Percentiles rank a stretch among this genome's conserved stretches.
Evolutionary conservation across 371 early-diverging fungal genomes (phyloP).

Genomic region (Conidiobolus incongruus): DNA sequence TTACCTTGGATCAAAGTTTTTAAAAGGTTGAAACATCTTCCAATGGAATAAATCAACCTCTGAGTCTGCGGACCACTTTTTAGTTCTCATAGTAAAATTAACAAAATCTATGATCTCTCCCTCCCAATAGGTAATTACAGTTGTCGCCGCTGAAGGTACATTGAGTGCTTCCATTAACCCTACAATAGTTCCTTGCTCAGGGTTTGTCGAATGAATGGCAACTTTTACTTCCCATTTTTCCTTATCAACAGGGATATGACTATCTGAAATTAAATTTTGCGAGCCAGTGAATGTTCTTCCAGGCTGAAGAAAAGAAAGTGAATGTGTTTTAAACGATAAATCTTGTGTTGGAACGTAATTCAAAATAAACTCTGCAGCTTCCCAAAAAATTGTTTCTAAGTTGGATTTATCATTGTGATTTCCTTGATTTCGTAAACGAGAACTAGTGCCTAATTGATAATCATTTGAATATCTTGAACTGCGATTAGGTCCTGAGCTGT

Average conservation of each 20-base stretch:
- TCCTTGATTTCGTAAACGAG: too few species aligned
- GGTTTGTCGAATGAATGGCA: constrained; percentile 21
- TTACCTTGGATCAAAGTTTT: constrained; percentile 1
- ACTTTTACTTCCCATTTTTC: constrained; percentile 20
- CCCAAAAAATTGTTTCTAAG: too few species aligned
- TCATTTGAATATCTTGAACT: too few species aligned
- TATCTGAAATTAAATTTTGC: constrained; percentile 10
- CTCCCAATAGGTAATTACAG: constrained; percentile 25
- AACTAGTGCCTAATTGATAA: too few species aligned
- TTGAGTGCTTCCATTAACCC: constrained; percentile 28
- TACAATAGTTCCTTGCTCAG: constrained; percentile 14
- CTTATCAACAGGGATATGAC: constrained; percentile 6
- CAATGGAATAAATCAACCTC: constrained; percentile 20
- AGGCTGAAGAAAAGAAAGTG: constrained; percentile 6
- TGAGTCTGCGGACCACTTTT: constrained; percentile 17
- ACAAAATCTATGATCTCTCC: constrained; percentile 29
- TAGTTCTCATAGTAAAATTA: constrained; percentile 19
- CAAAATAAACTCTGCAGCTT: too few species aligned
- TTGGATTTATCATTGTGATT: too few species aligned
- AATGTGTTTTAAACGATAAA: background rate
- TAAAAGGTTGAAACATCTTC: constrained; percentile 19
- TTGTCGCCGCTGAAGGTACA: constrained; percentile 16
- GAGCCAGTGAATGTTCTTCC: constrained; percentile 13
- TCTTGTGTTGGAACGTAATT: too few species aligned
- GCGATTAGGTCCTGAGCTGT: too few species aligned